phyloP scores from a whole-genome alignment of 1,284 basidiomycete species.

The Microbotryum scabiosae region DNA sequence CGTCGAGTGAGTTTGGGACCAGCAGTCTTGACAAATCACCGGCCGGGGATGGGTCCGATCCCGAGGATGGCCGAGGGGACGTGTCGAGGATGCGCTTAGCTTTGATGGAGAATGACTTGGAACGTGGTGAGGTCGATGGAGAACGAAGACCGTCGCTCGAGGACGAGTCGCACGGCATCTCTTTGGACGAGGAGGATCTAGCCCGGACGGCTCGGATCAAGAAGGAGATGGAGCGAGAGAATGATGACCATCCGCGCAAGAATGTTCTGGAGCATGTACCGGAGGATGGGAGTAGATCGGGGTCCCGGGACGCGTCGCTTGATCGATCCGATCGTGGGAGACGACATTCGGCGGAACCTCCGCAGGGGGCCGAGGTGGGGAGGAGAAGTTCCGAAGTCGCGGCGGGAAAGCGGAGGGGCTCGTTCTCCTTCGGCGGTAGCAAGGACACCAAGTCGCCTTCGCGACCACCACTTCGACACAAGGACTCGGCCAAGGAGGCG shows the following conservation, averaged over 20 bases:
- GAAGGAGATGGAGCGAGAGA: constrained; percentile 9
- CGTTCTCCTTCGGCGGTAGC: background rate
- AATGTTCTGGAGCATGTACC: constrained; percentile 19
- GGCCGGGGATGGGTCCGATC: background rate
- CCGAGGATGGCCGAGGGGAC: background rate
- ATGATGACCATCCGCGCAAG: constrained; percentile 23
- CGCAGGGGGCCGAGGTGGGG: background rate
- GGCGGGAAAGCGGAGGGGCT: background rate
- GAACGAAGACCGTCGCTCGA: background rate
- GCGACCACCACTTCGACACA: background rate
- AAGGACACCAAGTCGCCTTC: background rate
- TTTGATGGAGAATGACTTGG: background rate
- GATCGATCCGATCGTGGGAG: background rate
- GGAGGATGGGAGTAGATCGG: constrained; percentile 7
- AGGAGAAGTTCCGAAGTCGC: background rate
- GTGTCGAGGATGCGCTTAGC: background rate
- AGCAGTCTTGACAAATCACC: constrained; percentile 6
- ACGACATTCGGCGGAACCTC: constrained; percentile 6
- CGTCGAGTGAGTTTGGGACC: background rate
- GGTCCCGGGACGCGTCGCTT: background rate
- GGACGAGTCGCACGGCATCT: background rate
- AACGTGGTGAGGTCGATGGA: background rate
- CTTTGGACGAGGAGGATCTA: constrained; percentile 5
- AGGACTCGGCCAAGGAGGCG: constrained; percentile 19
- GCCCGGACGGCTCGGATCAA: constrained; percentile 3